Base-by-base conservation (phyloP, 192 early-diverging fungal genomes). In the Entomortierella beljakovae region DNA sequence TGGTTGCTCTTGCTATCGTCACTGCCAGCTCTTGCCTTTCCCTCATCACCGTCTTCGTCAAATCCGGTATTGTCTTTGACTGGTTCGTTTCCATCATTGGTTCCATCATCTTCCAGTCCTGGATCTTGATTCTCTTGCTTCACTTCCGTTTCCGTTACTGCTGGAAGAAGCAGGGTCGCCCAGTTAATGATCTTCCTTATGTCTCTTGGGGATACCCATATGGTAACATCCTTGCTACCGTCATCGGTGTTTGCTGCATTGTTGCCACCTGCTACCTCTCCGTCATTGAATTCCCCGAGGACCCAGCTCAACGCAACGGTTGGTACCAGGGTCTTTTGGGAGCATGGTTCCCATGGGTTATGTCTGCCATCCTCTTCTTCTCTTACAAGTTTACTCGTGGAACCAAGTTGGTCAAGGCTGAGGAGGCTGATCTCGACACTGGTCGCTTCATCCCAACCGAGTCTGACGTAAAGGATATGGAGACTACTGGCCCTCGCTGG, bases 91-190 rank as follows among this genome's bases (percentile, higher is more conserved):
- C 85, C 38, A 68, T 92, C 15, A 89, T 92, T 26, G 91, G 93
- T 2, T 87, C 96, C 25, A 84, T 92, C 26, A 90, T 94, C 34
- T 90, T 97, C 54, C 83, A 92, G 23, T 93, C 92, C 57, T 97
- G 96, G 96, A 59, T 95, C 22, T 86, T 89, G 43, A 97, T 97
- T 74, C 86, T 88, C 29, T 64, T 94, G 55, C 91, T 90, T 28
- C 94, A 97, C 70, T 83, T 92, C 71, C 91, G 96, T 50, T 97
- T 95, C 89, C 91, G 93, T 53, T 87, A 88, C 35, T 94, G 94
- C 31, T 90, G 88, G 61, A 52, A 88, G 28, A 84, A 82, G 32
- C 96, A 97, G 73, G 90, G 90, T n/a, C 64, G 89, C 86, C 53
- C 86, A 83, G 55, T 80, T 89, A 67, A 85, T 76, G 51, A 89